Conservation (phyloP, 2,329 filamentous ascomycete genomes). For the Nemania sp. region DNA sequence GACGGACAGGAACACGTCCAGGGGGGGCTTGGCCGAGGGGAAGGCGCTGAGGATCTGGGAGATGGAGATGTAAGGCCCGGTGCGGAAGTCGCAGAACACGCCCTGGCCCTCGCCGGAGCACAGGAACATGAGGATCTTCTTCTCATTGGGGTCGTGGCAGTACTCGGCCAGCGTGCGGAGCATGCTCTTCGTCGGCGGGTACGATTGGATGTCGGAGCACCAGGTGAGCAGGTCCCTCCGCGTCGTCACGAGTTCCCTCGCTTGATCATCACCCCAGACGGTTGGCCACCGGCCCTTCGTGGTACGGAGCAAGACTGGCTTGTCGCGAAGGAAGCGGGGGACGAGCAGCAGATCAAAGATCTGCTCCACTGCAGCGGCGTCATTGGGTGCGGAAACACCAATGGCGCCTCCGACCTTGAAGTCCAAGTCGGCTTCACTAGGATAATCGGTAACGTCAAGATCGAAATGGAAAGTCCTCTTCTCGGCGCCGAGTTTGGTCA, state of each 20-base stretch:
- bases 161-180: constrained; percentile 86
- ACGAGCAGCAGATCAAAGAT: constrained; percentile 81
- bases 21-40: constrained; percentile 84
- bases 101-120: constrained; percentile 89
- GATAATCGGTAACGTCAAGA: constrained; percentile 93
- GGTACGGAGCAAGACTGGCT: constrained; percentile 79
- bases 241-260: constrained; percentile 86
- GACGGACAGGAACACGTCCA: constrained; percentile 78
- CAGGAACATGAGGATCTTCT: constrained; percentile 84
- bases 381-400: constrained; percentile 89
- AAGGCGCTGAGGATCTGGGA: constrained; percentile 89
- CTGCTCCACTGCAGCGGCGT: constrained; percentile 75
- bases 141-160: constrained; percentile 78
- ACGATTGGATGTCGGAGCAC: constrained; percentile 93
- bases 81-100: constrained; percentile 91
- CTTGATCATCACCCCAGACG: constrained; percentile 90
- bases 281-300: constrained; percentile 89
- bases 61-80: constrained; percentile 82
- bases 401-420: constrained; percentile 97
- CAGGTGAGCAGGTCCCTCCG: constrained; percentile 91
- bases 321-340: constrained; percentile 81
- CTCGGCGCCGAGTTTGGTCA: constrained; percentile 87
- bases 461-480: constrained; percentile 99
- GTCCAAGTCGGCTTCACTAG: constrained; percentile 79
- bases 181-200: constrained; percentile 85